These are phyloP conservation scores for Bonia amplexicaulis DNA, from an alignment of 176 grass and related monocot genomes.

Conservation along the genomic window DNA sequence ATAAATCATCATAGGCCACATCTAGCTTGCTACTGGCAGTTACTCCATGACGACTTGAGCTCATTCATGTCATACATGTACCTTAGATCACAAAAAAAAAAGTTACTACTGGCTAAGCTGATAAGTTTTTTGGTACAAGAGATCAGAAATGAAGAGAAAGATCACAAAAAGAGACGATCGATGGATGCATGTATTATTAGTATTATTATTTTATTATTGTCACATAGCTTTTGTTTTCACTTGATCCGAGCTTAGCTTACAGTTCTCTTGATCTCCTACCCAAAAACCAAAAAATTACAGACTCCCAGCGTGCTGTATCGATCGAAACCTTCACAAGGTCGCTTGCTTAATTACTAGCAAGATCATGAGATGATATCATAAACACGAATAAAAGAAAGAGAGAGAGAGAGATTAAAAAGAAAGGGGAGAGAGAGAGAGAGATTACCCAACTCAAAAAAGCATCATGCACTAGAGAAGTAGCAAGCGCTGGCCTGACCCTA, in stretches of 20 bases:
- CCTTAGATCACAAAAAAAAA: background rate
- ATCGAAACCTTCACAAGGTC: too few relatives aligned
- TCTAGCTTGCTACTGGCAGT: background rate
- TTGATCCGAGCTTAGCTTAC: constrained; percentile 44
- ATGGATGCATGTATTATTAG: constrained; percentile 36
- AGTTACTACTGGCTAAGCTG: background rate
- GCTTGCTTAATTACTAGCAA: background rate
- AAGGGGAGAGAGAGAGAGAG: background rate
- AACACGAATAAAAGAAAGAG: background rate
- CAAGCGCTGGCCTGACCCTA: constrained; percentile 24
- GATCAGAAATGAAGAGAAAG: background rate
- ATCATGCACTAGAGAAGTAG: background rate
- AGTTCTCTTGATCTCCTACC: constrained; percentile 32
- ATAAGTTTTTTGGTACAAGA: background rate
- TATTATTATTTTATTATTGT: constrained; percentile 19
- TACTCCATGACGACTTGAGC: background rate
- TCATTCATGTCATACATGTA: background rate
- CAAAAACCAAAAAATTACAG: constrained; percentile 25
- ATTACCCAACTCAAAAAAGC: constrained; percentile 31
- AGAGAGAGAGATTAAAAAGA: background rate
- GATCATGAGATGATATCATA: constrained; percentile 9
- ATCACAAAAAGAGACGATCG: background rate
- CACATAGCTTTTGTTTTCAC: constrained; percentile 14
- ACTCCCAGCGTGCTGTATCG: background rate
- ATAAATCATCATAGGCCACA: constrained; percentile 7